Conservation (phyloP, 768 basidiomycete species). For the Pholiota molesta region DNA sequence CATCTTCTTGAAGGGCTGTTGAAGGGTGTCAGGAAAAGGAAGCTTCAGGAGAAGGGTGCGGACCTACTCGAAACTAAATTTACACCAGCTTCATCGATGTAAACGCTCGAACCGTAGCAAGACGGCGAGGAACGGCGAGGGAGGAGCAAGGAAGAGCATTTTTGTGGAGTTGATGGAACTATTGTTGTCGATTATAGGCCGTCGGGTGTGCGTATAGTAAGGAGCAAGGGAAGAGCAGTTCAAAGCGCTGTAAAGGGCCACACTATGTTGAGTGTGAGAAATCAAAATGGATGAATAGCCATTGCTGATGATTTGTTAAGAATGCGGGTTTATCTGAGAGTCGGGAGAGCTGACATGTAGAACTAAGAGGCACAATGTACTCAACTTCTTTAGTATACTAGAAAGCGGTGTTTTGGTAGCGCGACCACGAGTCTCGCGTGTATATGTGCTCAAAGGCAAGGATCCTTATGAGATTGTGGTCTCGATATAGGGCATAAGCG, state of each 20-base stretch:
- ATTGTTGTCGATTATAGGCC: background rate
- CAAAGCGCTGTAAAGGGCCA: background rate
- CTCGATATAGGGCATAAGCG: conserved; percentile 1
- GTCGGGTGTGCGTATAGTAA: background rate
- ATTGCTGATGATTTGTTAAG: background rate
- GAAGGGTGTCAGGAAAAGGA: background rate
- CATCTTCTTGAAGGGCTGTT: background rate
- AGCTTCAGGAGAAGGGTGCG: background rate
- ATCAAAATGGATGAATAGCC: too few species aligned
- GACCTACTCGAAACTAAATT: background rate
- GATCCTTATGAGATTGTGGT: background rate
- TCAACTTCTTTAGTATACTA: background rate
- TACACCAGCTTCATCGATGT: background rate
- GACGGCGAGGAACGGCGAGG: background rate
- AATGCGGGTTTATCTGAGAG: background rate
- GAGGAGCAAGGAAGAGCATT: background rate
- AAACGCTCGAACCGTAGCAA: background rate
- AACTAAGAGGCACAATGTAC: background rate
- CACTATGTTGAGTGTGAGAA: conserved; percentile 1
- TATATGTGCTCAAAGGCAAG: background rate
- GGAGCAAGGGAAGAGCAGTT: background rate
- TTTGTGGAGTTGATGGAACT: background rate
- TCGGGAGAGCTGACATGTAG: background rate
- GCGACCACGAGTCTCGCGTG: background rate
- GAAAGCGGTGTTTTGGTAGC: background rate